Evolutionary conservation across 1,284 basidiomycete species (phyloP), one percentile per base, ranked within the genome.

Genomic region (Trichosporon asahii): DNA sequence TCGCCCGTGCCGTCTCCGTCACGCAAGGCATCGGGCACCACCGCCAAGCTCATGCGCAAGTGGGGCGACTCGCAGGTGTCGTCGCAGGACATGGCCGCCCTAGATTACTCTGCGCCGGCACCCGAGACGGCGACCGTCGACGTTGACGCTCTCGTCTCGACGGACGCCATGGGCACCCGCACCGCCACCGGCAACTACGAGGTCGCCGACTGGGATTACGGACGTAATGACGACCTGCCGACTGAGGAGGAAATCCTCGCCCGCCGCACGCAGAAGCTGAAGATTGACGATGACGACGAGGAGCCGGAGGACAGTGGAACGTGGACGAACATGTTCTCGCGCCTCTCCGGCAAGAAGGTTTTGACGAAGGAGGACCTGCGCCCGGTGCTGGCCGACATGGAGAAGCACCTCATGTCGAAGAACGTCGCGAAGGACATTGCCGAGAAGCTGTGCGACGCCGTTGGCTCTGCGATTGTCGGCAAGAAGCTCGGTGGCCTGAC

Each of bases 351-450:
- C 11, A 79, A 91, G 25, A 95, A 94, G 82, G 87, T 90, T 1
- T 85, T 99, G 60, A 92, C 91, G 0, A 88, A 91, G 70, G 87
- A 89, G 55, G 95, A 98, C 80, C 84, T 99, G 49, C 88, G 89
- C 73, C 95, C 96, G 5, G 93, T 97, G 0, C 83, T 99, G 27
- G 90, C 91, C 60, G 92, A 90, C 23, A 99, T 99, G 95, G 94
- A 96, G 80, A 92, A 95, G 73, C 96, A 98, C 82, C 86, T 99
- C 64, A 98, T 98, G 92, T 90, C 92, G 84, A 99, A 99, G 86
- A 99, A 99, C 77, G 97, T 99, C 2, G 97, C 97, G 7, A 92
- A 90, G 82, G 94, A 97, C 70, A 97, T 99, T 73, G 88, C 96
- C 9, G 92, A 95, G 72, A 93, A 95, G 81, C 89, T 99, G 3